These are phyloP conservation scores for Nissolia schottii DNA, from an alignment of 306 rosid species.

Conservation along the genomic window DNA sequence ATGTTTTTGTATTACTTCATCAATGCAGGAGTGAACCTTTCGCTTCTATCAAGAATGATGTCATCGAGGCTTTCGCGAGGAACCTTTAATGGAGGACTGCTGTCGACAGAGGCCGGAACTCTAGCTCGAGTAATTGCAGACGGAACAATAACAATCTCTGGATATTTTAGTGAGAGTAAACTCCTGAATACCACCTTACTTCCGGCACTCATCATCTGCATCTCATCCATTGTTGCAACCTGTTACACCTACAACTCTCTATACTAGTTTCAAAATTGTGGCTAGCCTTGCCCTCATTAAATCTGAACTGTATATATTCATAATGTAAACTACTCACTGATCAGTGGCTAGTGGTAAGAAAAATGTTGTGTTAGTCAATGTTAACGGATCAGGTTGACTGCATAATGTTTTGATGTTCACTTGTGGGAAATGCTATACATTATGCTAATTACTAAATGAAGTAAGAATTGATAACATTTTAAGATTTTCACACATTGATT, in stretches of 20 bases:
- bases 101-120: conserved; percentile 89
- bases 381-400: background rate
- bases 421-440: too few species aligned
- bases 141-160: conserved; percentile 73
- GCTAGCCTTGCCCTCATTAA: background rate
- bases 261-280: conserved; percentile 38
- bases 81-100: conserved; percentile 77
- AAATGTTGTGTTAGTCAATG: background rate
- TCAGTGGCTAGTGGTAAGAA: conserved; percentile 1
- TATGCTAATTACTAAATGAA: too few species aligned
- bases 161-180: conserved; percentile 53
- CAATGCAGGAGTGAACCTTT: conserved; percentile 73
- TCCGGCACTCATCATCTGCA: conserved; percentile 65
- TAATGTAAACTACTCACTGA: background rate
- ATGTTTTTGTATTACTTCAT: conserved; percentile 14
- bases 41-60: conserved; percentile 79
- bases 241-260: conserved; percentile 82
- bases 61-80: conserved; percentile 82
- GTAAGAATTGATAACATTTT: too few species aligned
- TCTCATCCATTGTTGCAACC: conserved; percentile 71
- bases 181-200: conserved; percentile 64
- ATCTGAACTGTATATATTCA: conserved; percentile 16
- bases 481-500: too few species aligned
- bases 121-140: conserved; percentile 88
- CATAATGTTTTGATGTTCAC: background rate